Evolutionary conservation across 2,329 filamentous ascomycete species (phyloP), one percentile per base, ranked within the genome.

Genomic region (Microascus cirrosus): DNA sequence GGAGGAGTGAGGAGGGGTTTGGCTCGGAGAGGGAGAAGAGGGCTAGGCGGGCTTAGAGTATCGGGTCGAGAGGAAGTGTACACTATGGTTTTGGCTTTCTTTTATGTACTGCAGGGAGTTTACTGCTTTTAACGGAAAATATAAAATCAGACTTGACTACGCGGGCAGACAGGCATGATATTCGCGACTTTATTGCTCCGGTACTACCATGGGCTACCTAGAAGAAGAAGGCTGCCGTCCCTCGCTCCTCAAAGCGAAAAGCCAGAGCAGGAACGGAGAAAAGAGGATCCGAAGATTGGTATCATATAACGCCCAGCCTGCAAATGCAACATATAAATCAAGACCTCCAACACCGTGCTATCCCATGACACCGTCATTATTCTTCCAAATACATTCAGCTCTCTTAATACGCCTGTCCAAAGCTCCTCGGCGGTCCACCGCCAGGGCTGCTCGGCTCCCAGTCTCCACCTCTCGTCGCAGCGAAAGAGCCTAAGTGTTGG

Each of bases 11-110:
- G 60, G 79, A 80, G 56, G 74, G 74, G 22, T 64, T 67, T n/a
- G 71, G 69, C 39, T 62, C 66, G 18, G 77, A 80, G 45, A 72
- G 76, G 59, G 79, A 83, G 60, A 83, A 83, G 73, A 73, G 80
- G 66, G 74, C 71, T 61, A 74, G 80, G 67, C 75, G 76, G 28
- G 28, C 28, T 32, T 32, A 32, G 28, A 32, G 28, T 4, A 32
- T 32, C 28, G 4, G 28, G 28, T 32, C 28, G 28, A 32, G 28
- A 32, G 28, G 28, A 32, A 32, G 28, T 32, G 28, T 32, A 32
- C 8, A 8, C 28, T 32, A 32, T 32, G 28, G 28, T 8, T 8
- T 32, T 32, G 28, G 4, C 42, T 55, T 42, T 35, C n/a, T 22
- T 24, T 39, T 36, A 32, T 55, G 36, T 39, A 18, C 39, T 42